phyloP scores from a whole-genome alignment of 1,139 yeast species.

The Yamadazyma oceani region DNA sequence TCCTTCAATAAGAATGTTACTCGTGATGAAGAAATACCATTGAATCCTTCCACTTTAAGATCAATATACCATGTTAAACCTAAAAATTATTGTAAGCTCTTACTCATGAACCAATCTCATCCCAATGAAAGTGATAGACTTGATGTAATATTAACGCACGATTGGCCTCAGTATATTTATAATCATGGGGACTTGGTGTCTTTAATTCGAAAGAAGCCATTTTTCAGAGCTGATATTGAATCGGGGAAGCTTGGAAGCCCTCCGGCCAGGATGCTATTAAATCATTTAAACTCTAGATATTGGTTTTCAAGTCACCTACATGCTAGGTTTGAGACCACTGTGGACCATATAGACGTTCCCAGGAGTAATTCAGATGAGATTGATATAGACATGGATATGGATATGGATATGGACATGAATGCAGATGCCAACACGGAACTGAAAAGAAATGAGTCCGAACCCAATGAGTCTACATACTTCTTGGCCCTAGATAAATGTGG shows the following conservation, averaged over 20 bases:
- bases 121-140: slow-evolving; percentile 12
- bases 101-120: slow-evolving; percentile 23
- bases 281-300: slow-evolving; percentile 55
- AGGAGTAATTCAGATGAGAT: slow-evolving; percentile 24
- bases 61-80: slow-evolving; percentile 77
- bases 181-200: slow-evolving; percentile 55
- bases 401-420: slow-evolving; percentile 19
- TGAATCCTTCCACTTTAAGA: slow-evolving; percentile 42
- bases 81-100: slow-evolving; percentile 58
- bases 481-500: slow-evolving; percentile 82
- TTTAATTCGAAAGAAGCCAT: slow-evolving; percentile 62
- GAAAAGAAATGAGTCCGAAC: not conserved
- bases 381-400: slow-evolving; percentile 23
- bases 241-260: slow-evolving; percentile 73
- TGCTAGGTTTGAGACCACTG: slow-evolving; percentile 62
- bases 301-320: slow-evolving; percentile 96
- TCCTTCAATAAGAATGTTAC: slow-evolving; percentile 23
- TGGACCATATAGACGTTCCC: slow-evolving; percentile 16
- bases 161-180: slow-evolving; percentile 90
- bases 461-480: slow-evolving; percentile 50
- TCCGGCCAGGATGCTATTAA: slow-evolving; percentile 57
- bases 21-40: slow-evolving; percentile 50
- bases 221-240: slow-evolving; percentile 62
- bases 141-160: slow-evolving; percentile 75
- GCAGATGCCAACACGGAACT: slow-evolving; percentile 20